A percentile compares a stretch with the other conserved stretches of the same genome.
Conservation (phyloP, 805 yeast genomes). For the Yamadazyma philogaea region DNA sequence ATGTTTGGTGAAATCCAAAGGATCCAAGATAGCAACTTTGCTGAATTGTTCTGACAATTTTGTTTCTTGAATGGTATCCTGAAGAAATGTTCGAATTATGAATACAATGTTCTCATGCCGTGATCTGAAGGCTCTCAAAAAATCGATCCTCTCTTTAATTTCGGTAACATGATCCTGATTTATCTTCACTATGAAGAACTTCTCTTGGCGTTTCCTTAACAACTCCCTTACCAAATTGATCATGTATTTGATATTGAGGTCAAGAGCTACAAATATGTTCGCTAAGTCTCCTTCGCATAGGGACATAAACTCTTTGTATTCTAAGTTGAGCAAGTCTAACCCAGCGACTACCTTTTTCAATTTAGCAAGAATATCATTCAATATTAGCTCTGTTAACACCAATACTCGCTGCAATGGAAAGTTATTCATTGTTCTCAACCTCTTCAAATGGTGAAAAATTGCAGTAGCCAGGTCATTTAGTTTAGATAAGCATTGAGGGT, state of each 20-base stretch:
- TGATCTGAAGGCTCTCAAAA: conserved; percentile 44
- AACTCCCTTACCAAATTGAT: conserved; percentile 69
- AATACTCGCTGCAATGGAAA: conserved; percentile 68
- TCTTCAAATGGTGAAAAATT: conserved; percentile 63
- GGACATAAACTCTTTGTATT: conserved; percentile 32
- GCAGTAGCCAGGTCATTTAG: conserved; percentile 29
- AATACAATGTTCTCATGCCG: conserved; percentile 50
- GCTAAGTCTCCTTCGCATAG: conserved; percentile 20
- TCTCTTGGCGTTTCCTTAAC: conserved; percentile 68
- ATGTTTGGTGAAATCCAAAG: conserved; percentile 32
- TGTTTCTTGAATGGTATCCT: conserved; percentile 13
- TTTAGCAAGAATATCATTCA: conserved; percentile 52
- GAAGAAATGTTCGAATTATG: conserved; percentile 24
- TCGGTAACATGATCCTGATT: conserved; percentile 34
- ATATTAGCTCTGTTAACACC: conserved; percentile 60
- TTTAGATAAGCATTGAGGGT: conserved; percentile 31
- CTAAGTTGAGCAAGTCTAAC: conserved; percentile 43
- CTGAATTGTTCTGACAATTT: conserved; percentile 27
- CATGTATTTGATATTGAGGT: conserved; percentile 59
- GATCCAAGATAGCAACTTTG: conserved; percentile 26
- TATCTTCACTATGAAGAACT: conserved; percentile 62
- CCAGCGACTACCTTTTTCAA: conserved; percentile 33
- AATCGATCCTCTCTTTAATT: conserved; percentile 43
- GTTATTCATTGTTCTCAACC: conserved; percentile 32
- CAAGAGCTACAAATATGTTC: conserved; percentile 50